Conservation (phyloP, 2,329 filamentous ascomycete species). For the Fusarium protoensiforme region DNA sequence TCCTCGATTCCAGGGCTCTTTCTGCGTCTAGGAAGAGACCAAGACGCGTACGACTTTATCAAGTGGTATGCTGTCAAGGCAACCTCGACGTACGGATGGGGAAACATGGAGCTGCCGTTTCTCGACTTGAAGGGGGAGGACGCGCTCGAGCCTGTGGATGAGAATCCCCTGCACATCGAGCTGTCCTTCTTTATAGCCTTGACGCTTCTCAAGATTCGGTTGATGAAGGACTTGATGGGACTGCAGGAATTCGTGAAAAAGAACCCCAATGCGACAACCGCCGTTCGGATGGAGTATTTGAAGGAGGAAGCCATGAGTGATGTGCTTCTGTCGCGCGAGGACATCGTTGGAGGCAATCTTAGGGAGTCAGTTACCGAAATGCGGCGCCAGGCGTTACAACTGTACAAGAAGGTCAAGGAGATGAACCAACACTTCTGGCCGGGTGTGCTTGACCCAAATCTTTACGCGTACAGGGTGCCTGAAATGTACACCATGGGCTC, state of each 20-base stretch:
- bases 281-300: background rate
- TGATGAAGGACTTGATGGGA: slow-evolving; percentile 8
- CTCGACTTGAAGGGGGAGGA: slow-evolving; percentile 9
- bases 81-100: background rate
- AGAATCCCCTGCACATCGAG: background rate
- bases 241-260: background rate
- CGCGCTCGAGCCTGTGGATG: slow-evolving; percentile 4
- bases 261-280: background rate
- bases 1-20: background rate
- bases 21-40: slow-evolving; percentile 11
- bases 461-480: background rate
- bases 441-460: background rate
- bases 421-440: slow-evolving; percentile 14
- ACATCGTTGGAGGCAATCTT: background rate
- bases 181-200: slow-evolving; percentile 8
- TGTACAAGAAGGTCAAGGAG: slow-evolving; percentile 9
- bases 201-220: slow-evolving; percentile 12
- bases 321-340: background rate
- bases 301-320: slow-evolving; percentile 18
- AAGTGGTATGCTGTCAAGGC: slow-evolving; percentile 8
- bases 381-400: background rate
- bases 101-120: background rate
- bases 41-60: slow-evolving; percentile 19
- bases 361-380: background rate
- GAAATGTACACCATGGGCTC: background rate